phyloP scores from a whole-genome alignment of 495 filamentous ascomycete genomes.

The Penicillium lagena region DNA sequence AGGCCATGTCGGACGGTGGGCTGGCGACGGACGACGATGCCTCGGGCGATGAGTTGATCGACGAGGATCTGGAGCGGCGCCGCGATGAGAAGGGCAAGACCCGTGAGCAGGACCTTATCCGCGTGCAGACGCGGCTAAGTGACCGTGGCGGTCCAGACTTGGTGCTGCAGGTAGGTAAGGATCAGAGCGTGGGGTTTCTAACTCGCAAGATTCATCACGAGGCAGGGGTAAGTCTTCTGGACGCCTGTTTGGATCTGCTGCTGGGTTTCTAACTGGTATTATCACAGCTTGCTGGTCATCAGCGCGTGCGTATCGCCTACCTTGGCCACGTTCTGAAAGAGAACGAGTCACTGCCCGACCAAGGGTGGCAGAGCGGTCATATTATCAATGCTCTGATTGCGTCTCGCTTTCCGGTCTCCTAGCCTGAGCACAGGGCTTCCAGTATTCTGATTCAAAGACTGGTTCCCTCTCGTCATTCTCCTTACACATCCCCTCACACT shows the following conservation, averaged over 20 bases:
- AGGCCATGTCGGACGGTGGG: slow-evolving; percentile 42
- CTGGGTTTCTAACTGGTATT: slow-evolving; percentile 1
- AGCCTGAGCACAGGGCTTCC: not conserved
- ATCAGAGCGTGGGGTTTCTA: slow-evolving; percentile 57
- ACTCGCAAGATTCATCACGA: slow-evolving; percentile 58
- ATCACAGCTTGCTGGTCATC: slow-evolving; percentile 38
- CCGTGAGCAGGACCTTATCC: slow-evolving; percentile 48
- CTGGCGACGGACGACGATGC: slow-evolving; percentile 35
- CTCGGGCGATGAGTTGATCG: slow-evolving; percentile 40
- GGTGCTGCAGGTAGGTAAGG: slow-evolving; percentile 49
- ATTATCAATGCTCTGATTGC: slow-evolving; percentile 78
- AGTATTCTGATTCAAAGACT: no score
- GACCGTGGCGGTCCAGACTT: slow-evolving; percentile 62
- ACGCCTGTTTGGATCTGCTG: not conserved
- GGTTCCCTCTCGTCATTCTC: no score
- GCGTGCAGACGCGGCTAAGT: slow-evolving; percentile 60
- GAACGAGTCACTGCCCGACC: slow-evolving; percentile 49
- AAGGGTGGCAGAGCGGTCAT: slow-evolving; percentile 72
- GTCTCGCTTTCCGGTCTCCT: slow-evolving; percentile 16
- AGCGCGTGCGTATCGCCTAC: slow-evolving; percentile 64
- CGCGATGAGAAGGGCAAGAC: slow-evolving; percentile 61
- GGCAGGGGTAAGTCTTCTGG: slow-evolving; percentile 47
- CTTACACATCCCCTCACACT: no score
- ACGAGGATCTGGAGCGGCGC: slow-evolving; percentile 49
- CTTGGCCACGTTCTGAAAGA: slow-evolving; percentile 75